Conservation (phyloP, 805 yeast genomes). For the Lipomyces yamadae region DNA sequence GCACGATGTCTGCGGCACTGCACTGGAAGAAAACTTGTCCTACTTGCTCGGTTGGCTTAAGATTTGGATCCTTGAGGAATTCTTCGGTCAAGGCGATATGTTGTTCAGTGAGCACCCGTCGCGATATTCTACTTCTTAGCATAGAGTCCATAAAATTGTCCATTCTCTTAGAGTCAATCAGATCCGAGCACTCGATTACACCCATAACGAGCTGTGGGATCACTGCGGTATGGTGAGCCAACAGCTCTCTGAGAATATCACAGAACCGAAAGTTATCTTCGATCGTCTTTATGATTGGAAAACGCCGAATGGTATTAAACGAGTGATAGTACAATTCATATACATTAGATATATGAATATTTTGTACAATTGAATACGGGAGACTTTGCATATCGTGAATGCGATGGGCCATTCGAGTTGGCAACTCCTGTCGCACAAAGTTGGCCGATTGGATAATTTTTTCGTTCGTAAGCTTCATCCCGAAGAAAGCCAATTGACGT, state of each 20-base stretch:
- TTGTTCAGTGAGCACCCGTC: constrained; percentile 90
- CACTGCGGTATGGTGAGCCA: constrained; percentile 76
- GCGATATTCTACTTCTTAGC: constrained; percentile 74
- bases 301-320: constrained; percentile 80
- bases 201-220: constrained; percentile 93
- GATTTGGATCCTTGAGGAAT: constrained; percentile 56
- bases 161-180: constrained; percentile 63
- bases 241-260: constrained; percentile 60
- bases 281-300: constrained; percentile 66
- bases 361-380: constrained; percentile 83
- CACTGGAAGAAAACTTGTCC: constrained; percentile 86
- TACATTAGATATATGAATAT: constrained; percentile 82
- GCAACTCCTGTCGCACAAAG: constrained; percentile 83
- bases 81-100: constrained; percentile 79
- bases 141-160: constrained; percentile 77
- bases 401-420: constrained; percentile 80
- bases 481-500: constrained; percentile 89
- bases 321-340: constrained; percentile 88
- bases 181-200: constrained; percentile 69
- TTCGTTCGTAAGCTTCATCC: constrained; percentile 73
- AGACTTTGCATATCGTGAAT: constrained; percentile 76
- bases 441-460: constrained; percentile 84
- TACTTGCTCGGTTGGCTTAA: constrained; percentile 46
- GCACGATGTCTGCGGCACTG: constrained; percentile 69
- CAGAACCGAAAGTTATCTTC: constrained; percentile 80